Evolutionary conservation across 306 rosid genomes (phyloP).

Genomic region (Vigna radiata): DNA sequence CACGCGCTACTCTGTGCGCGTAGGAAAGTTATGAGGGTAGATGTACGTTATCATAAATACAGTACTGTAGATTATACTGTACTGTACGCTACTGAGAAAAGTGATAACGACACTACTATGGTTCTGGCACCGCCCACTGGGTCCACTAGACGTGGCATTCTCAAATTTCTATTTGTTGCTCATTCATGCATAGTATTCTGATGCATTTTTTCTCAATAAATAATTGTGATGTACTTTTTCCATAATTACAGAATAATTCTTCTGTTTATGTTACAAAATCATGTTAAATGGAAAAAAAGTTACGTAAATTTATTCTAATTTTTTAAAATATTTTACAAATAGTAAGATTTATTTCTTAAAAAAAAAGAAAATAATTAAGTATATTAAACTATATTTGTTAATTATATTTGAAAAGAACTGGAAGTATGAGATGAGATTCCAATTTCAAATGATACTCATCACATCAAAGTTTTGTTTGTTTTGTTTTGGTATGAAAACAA

Average conservation of each 20-base stretch:
- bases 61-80: background rate
- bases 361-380: no score
- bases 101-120: conserved; percentile 40
- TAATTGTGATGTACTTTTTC: background rate
- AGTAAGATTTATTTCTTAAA: no score
- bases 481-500: background rate
- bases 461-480: background rate
- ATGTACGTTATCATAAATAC: background rate
- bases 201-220: conserved; percentile 2
- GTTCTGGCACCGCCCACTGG: conserved; percentile 47
- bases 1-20: background rate
- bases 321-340: no score
- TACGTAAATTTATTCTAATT: no score
- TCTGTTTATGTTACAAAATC: background rate
- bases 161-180: conserved; percentile 27
- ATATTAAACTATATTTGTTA: no score
- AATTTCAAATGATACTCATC: background rate
- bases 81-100: conserved; percentile 1
- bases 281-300: no score
- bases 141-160: conserved; percentile 49
- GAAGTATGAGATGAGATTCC: no score
- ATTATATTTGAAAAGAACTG: no score
- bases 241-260: background rate
- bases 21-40: background rate
- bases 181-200: background rate